Percentiles rank a stretch among this genome's conserved stretches.
These are phyloP conservation scores for Uromyces viciae-fabae DNA, from an alignment of 1,284 basidiomycete genomes.

Conservation along the genomic window DNA sequence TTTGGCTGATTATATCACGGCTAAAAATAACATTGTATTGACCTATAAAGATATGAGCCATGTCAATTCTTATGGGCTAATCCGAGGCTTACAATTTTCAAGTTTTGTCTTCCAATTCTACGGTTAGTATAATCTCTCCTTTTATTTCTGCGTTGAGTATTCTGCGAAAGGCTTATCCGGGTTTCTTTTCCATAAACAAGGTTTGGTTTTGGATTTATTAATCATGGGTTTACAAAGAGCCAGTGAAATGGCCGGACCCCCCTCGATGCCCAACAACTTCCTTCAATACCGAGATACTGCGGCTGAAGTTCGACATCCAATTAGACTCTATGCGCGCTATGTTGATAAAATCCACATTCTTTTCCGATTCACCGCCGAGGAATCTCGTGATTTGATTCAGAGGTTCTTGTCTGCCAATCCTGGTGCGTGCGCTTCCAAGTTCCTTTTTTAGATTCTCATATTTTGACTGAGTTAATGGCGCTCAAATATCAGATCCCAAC, in stretches of 20 bases:
- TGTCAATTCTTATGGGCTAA: constrained; percentile 84
- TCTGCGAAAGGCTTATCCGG: not conserved
- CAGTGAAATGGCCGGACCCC: constrained; percentile 93
- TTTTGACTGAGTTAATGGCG: not conserved
- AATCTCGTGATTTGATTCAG: constrained; percentile 94
- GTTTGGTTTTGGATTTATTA: constrained; percentile 66
- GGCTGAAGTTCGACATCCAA: constrained; percentile 88
- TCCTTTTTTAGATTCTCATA: constrained; percentile 73
- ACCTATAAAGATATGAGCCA: constrained; percentile 84
- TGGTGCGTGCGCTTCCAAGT: constrained; percentile 67
- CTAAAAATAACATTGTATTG: constrained; percentile 90
- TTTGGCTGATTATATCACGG: constrained; percentile 93
- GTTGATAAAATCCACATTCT: constrained; percentile 89
- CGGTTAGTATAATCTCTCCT: constrained; percentile 56
- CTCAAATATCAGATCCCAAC: constrained; percentile 50
- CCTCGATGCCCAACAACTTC: constrained; percentile 92
- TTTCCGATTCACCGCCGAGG: constrained; percentile 97
- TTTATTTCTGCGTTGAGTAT: constrained; percentile 61
- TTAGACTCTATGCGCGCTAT: constrained; percentile 86
- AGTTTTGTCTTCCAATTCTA: constrained; percentile 98
- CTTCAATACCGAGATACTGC: constrained; percentile 87
- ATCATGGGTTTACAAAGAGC: constrained; percentile 90
- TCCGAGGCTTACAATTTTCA: constrained; percentile 90
- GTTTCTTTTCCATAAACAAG: constrained; percentile 51
- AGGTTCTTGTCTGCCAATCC: constrained; percentile 60